Base-by-base conservation (phyloP, 176 grass and related monocot genomes). In the Phragmites australis region DNA sequence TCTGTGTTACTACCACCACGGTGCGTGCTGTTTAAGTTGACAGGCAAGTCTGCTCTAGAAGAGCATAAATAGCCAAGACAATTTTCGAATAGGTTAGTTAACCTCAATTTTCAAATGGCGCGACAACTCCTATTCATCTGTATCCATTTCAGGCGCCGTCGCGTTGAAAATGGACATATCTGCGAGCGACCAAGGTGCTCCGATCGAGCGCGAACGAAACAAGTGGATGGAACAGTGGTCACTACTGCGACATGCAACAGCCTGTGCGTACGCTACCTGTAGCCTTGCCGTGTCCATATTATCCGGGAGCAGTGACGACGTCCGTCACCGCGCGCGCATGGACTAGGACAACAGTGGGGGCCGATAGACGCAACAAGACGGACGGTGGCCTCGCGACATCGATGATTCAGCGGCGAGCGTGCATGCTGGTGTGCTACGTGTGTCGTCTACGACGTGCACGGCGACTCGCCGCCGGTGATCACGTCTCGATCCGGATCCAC, bases 401-500 rank as follows among this genome's bases (percentile, higher is more conserved):
- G 22, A 8, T 70, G 43, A 53, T 70, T 30, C 7, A 50, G 43
- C 68, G 68, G 45, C 46, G 45, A 11, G 41, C n/a, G 63, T 5
- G 27, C 31, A 48, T 8, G 70, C 14, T 40, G 30, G 32, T 39
- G 62, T 2, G 25, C 14, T 65, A 79, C 76, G 42, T 69, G 66
- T 40, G 2, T 12, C 42, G 22, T 37, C 3, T 5, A 37, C 34
- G 11, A 26, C 25, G 73, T 47, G 73, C 51, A n/a, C 21, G 72
- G n/a, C 51, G 83, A 16, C 23, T 29, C 58, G 56, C 39, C 50
- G 76, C 39, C 50, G 76, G 48, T 12, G 48, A 12, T 8, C 41
- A 22, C 49, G 78, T 81, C 70, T 0, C 6, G 10, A 16, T 60
- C 84, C 21, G 52, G 22, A 10, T 9, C 70, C 70, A 76, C 85